Percentiles rank a stretch among this genome's conserved stretches.
Evolutionary conservation across 1,284 basidiomycete species (phyloP).

Genomic region (Limonomyces culmigenus): DNA sequence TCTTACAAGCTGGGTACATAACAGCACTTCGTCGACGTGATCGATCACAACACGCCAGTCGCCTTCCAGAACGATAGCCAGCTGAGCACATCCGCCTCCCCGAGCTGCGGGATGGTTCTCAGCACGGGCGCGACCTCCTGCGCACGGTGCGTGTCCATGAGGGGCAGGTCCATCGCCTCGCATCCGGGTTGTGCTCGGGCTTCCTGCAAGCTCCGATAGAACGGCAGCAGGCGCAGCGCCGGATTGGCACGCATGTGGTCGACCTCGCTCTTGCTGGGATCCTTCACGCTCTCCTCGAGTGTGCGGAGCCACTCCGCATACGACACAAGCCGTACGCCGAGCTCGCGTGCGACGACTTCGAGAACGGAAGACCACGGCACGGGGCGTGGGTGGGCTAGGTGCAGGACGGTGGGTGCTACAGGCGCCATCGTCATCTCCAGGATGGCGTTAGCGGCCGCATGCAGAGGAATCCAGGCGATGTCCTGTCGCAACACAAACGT

Average conservation of each 20-base stretch:
- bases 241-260: neutral
- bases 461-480: conserved; percentile 8
- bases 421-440: conserved; percentile 6
- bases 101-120: neutral
- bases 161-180: neutral
- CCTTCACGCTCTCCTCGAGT: conserved; percentile 2
- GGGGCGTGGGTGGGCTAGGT: conserved; percentile 11
- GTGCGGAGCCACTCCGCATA: conserved; percentile 8
- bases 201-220: neutral
- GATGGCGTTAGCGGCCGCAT: conserved; percentile 7
- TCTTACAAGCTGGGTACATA: no score
- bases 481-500: conserved; percentile 1
- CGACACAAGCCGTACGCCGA: conserved; percentile 7
- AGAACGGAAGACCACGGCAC: conserved; percentile 7
- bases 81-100: neutral
- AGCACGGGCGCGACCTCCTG: neutral
- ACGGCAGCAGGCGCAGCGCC: neutral
- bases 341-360: conserved; percentile 4
- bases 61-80: neutral
- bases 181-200: neutral
- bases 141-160: neutral
- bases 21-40: no score
- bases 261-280: neutral
- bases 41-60: no score
- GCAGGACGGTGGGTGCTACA: conserved; percentile 4